phyloP scores from a whole-genome alignment of 805 yeast genomes.

The Starmerella stigmatis region DNA sequence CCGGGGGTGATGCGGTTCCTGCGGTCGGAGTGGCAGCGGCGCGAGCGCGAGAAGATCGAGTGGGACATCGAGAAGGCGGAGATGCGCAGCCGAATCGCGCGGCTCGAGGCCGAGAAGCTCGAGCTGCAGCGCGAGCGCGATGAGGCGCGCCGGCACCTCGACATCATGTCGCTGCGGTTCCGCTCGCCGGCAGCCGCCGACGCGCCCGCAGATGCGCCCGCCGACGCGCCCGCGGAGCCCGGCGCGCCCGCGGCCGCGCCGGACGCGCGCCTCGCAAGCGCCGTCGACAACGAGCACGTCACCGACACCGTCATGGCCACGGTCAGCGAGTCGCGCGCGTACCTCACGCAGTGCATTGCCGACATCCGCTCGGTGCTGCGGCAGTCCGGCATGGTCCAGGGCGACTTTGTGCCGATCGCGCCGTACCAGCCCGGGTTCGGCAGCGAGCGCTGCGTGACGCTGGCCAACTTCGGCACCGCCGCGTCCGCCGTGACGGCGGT shows the following conservation, averaged over 20 bases:
- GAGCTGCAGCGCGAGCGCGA: slow-evolving; percentile 27
- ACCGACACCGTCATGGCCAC: slow-evolving; percentile 10
- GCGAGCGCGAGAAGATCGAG: slow-evolving; percentile 48
- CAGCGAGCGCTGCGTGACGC: slow-evolving; percentile 10
- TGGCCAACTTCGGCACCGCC: slow-evolving; percentile 20
- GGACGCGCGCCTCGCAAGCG: slow-evolving; percentile 23
- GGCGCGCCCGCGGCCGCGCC: neutral
- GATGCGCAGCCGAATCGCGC: slow-evolving; percentile 43
- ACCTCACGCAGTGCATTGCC: slow-evolving; percentile 30
- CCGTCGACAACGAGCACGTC: slow-evolving; percentile 11
- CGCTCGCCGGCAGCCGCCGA: neutral
- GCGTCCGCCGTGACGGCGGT: slow-evolving; percentile 14
- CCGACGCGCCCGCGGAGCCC: too few relatives aligned
- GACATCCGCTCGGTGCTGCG: slow-evolving; percentile 26
- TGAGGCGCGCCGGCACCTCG: slow-evolving; percentile 11
- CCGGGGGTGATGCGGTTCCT: slow-evolving; percentile 53
- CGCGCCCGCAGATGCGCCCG: neutral
- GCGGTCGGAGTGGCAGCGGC: slow-evolving; percentile 52
- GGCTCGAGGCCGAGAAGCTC: slow-evolving; percentile 45
- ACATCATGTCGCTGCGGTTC: slow-evolving; percentile 9
- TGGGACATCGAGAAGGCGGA: slow-evolving; percentile 55
- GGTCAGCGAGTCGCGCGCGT: slow-evolving; percentile 20
- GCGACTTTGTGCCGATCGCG: slow-evolving; percentile 10
- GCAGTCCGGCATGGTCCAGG: slow-evolving; percentile 15
- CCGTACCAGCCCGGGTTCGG: slow-evolving; percentile 7